phyloP scores from a whole-genome alignment of 495 filamentous ascomycete species.

The Talaromyces adpressus region DNA sequence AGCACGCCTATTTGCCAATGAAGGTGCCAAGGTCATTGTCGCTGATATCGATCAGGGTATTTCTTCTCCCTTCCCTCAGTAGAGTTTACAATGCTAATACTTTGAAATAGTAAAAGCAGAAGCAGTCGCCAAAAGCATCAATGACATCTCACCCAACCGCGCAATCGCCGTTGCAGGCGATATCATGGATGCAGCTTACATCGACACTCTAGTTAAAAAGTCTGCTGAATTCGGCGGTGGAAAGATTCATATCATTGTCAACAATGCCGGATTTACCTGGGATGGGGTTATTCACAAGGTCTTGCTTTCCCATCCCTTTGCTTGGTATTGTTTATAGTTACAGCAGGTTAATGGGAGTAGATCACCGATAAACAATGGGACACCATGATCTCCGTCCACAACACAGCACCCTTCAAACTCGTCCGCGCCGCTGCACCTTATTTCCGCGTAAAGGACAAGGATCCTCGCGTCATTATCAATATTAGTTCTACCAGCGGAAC shows the following conservation, averaged over 20 bases:
- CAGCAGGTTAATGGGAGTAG: conserved; percentile 21
- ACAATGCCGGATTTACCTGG: conserved; percentile 87
- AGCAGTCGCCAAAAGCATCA: conserved; percentile 57
- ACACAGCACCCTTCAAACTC: conserved; percentile 76
- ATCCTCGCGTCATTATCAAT: conserved; percentile 71
- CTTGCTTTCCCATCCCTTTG: background rate
- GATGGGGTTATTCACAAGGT: conserved; percentile 87
- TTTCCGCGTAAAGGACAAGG: conserved; percentile 79
- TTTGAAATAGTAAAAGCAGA: conserved; percentile 50
- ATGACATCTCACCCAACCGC: conserved; percentile 47
- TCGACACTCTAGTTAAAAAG: conserved; percentile 60
- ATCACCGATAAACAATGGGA: conserved; percentile 91
- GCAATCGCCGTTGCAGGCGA: conserved; percentile 69
- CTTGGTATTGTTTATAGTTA: background rate
- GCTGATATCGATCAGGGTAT: conserved; percentile 72
- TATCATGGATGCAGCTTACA: conserved; percentile 58
- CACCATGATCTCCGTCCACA: conserved; percentile 74
- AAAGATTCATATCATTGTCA: conserved; percentile 84
- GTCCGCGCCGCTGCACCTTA: conserved; percentile 72
- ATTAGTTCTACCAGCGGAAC: conserved; percentile 72
- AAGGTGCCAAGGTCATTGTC: conserved; percentile 76
- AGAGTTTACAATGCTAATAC: background rate
- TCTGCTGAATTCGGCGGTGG: conserved; percentile 73
- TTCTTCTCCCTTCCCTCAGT: conserved; percentile 9
- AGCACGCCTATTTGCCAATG: conserved; percentile 73